phyloP scores from a whole-genome alignment of 306 rosid species.

The Quercus parvula region DNA sequence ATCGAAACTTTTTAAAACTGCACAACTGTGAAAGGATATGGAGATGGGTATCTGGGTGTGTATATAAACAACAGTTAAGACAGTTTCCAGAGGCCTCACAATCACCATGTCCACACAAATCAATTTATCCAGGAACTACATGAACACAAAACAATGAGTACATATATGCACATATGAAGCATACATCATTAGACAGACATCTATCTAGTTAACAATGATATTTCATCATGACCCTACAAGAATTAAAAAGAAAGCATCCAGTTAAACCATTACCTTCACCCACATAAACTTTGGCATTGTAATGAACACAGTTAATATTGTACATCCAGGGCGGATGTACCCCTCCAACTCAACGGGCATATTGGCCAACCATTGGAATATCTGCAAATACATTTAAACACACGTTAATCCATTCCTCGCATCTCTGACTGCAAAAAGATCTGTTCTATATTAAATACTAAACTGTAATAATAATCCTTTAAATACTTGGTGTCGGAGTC shows the following conservation, averaged over 20 bases:
- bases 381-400: constrained; percentile 48
- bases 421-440: constrained; percentile 10
- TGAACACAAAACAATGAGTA: background rate
- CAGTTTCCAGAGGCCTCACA: background rate
- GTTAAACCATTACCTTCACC: constrained; percentile 61
- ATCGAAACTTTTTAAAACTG: background rate
- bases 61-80: background rate
- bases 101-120: background rate
- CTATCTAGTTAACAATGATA: background rate
- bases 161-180: background rate
- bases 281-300: constrained; percentile 94
- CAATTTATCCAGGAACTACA: background rate
- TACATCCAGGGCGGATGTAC: constrained; percentile 97
- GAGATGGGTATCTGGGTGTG: background rate
- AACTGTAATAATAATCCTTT: constrained; percentile 70
- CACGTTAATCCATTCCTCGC: constrained; percentile 40
- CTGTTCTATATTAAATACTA: constrained; percentile 45
- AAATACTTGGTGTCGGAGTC: constrained; percentile 98
- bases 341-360: constrained; percentile 99
- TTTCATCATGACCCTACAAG: background rate
- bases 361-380: constrained; percentile 90
- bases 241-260: constrained; percentile 4
- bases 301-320: constrained; percentile 75
- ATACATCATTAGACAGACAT: background rate
- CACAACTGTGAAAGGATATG: background rate